Evolutionary conservation across 2,329 filamentous ascomycete species (phyloP), one percentile per base, ranked within the genome.

Genomic region (Penicillium brevicompactum): DNA sequence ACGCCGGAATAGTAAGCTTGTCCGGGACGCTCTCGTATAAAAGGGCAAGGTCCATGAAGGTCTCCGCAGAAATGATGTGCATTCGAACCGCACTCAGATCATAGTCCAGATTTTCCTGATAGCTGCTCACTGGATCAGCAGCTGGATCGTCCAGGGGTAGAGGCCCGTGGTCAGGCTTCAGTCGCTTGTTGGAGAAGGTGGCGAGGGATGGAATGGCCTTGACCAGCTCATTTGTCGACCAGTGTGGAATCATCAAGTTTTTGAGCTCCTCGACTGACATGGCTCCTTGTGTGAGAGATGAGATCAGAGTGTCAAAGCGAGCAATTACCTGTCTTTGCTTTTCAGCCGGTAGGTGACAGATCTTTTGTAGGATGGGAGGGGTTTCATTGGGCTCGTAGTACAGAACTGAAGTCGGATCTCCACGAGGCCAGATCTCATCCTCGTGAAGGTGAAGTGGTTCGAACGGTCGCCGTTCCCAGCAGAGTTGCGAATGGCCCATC

Each of bases 391-490:
- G 59, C 54, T 71, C 70, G 46, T 76, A 72, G 57, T 73, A 73
- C 9, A 74, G 50, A 11, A 76, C 56, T 0, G 70, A 66, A 6
- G 70, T 67, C 6, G 74, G 62, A 16, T 62, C 61, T 5, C 61
- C 57, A 4, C 81, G 77, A 1, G 90, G 91, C 69, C 81, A 90
- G 65, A 91, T 87, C 61, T 96, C 92, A 1, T 81, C 66, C 0
- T 72, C 49, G 4, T 77, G 57, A 2, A 84, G 81, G 22, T 77
- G 71, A 14, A 96, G 77, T 0, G 91, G 89, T 65, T 96, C 90
- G 65, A 84, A 86, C 2, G 78, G 74, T 14, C 92, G 85, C 1
- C 82, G 80, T 70, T 96, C 91, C 85, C 87, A 92, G 24, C 79
- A 65, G 3, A 93, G 71, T 1, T 80, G 64, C 0, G 85, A 82